phyloP scores from a whole-genome alignment of 805 yeast genomes.

The Barnettozyma wickerhamii region DNA sequence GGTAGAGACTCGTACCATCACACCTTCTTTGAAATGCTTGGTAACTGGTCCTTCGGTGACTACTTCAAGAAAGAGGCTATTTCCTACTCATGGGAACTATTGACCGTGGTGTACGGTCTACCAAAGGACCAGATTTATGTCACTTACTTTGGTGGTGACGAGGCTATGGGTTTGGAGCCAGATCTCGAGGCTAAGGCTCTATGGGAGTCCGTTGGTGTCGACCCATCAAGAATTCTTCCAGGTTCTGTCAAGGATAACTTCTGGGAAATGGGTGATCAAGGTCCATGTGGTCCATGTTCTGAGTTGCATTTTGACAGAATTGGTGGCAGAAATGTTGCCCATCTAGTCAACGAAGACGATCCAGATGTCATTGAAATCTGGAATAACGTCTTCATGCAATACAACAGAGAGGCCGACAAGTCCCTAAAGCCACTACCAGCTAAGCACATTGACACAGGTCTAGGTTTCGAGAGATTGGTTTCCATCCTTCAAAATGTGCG shows the following conservation, averaged over 20 bases:
- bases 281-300: slow-evolving; percentile 99
- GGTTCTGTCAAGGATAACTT: slow-evolving; percentile 90
- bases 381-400: slow-evolving; percentile 97
- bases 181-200: slow-evolving; percentile 88
- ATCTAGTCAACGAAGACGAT: slow-evolving; percentile 91
- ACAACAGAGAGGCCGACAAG: slow-evolving; percentile 87
- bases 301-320: slow-evolving; percentile 97
- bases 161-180: slow-evolving; percentile 74
- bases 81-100: slow-evolving; percentile 82
- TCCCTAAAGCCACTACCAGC: slow-evolving; percentile 82
- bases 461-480: slow-evolving; percentile 98
- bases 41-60: slow-evolving; percentile 99
- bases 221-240: slow-evolving; percentile 88
- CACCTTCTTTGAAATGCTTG: slow-evolving; percentile 98
- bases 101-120: slow-evolving; percentile 81
- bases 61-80: slow-evolving; percentile 96
- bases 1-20: slow-evolving; percentile 98
- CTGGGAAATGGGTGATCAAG: slow-evolving; percentile 99
- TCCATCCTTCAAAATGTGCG: slow-evolving; percentile 86
- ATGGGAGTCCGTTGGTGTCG: slow-evolving; percentile 87
- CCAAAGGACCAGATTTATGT: slow-evolving; percentile 81
- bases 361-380: slow-evolving; percentile 97
- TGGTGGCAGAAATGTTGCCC: slow-evolving; percentile 95
- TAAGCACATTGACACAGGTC: slow-evolving; percentile 95
- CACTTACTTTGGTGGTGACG: slow-evolving; percentile 95